Evolutionary conservation across 2,329 filamentous ascomycete genomes (phyloP), one percentile per base, ranked within the genome.

Genomic region (Pseudonectria foliicola): DNA sequence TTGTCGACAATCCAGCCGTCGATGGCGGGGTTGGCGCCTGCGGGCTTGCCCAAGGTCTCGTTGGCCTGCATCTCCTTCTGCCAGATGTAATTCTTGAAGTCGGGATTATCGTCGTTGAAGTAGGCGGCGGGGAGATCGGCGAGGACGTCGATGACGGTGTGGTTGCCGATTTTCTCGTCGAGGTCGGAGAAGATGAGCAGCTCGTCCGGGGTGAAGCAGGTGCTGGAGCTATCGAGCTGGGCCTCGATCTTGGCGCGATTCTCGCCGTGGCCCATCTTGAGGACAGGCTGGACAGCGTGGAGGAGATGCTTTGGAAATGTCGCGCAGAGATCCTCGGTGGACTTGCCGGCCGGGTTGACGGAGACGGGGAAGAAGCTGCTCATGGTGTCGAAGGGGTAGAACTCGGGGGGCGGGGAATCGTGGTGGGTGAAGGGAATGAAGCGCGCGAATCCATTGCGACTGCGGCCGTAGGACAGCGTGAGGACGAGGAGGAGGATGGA

Each of bases 1-100:
- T 71, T 71, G 53, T 76, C 72, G 29, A 75, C 59, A 16, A 55
- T 63, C 72, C 72, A 75, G 3, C 70, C 70, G 27, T 53, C 58
- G 41, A 58, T 57, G 16, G 38, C 59, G 54, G 34, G 43, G 16
- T 45, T 57, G 11, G 48, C 49, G 40, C 54, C 50, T 35, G 42
- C 54, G 35, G 50, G 52, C 30, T 39, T 35, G 12, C 56, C 55
- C 3, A 63, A 46, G 10, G 55, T 57, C 23, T 57, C 58, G 8
- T 58, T 59, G 4, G 46, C 45, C 5, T 45, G 43, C 50, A 63
- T 54, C 35, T 55, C 51, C 31, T 50, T 51, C 44, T 71, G 63
- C 28, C 57, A 57, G 15, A 67, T 48, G 34, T 71, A 70, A 14
- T 54, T 54, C 7, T 54, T 45, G 29, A 67, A 63, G 27, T 61